Conservation (phyloP, 1,139 yeast species). For the Yamadazyma spencermartinsiae region DNA sequence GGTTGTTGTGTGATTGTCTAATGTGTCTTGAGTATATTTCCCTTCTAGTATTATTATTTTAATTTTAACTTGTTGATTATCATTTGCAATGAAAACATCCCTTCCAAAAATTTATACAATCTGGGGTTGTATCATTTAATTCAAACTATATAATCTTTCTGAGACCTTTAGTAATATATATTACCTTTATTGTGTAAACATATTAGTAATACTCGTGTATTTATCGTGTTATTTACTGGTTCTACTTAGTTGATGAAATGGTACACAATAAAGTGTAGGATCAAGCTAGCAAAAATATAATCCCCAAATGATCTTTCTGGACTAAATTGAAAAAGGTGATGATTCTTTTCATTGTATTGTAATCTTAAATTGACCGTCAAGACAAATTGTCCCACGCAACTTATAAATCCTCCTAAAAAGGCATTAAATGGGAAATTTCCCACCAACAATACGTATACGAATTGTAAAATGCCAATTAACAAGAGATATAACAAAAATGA, state of each 20-base stretch:
- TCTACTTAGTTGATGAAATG: constrained; percentile 77
- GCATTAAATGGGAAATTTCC: constrained; percentile 98
- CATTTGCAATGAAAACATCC: not conserved
- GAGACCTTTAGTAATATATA: no score
- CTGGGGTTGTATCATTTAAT: constrained; percentile 13
- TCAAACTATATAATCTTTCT: constrained; percentile 6
- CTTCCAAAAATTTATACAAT: no score
- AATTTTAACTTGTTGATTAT: not conserved
- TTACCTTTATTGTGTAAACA: not conserved
- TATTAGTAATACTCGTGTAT: not conserved
- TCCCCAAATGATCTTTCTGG: constrained; percentile 90
- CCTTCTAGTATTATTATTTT: constrained; percentile 3
- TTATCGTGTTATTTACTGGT: not conserved
- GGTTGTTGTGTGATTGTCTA: constrained; percentile 51
- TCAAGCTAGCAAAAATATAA: constrained; percentile 80
- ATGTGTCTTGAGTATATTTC: constrained; percentile 6
- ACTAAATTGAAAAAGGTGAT: constrained; percentile 34
- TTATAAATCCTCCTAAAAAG: constrained; percentile 86
- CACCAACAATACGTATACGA: constrained; percentile 68
- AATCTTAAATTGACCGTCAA: constrained; percentile 77
- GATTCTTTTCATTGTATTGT: constrained; percentile 44
- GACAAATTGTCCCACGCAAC: constrained; percentile 95
- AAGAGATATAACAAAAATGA: constrained; percentile 74
- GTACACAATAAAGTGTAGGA: constrained; percentile 83
- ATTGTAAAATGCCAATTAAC: constrained; percentile 73